Evolutionary conservation across 1,284 basidiomycete genomes (phyloP).

Genomic region (Marasmius fiardii): DNA sequence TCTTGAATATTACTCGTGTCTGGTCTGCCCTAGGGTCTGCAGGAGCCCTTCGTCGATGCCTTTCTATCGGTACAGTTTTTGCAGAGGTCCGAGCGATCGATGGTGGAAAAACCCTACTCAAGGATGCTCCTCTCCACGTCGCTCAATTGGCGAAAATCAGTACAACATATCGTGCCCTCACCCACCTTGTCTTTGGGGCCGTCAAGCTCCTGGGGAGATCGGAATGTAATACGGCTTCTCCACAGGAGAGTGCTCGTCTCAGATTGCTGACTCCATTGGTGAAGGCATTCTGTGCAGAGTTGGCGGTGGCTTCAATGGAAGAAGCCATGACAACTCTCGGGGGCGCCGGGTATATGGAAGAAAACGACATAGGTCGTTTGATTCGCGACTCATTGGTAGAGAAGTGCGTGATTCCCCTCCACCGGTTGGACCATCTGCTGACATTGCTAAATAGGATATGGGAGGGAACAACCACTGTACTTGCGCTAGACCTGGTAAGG

Average conservation of each 20-base stretch:
- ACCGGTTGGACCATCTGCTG: neutral
- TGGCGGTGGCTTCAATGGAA: conserved; percentile 60
- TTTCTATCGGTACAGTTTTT: conserved; percentile 63
- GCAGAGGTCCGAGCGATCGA: conserved; percentile 54
- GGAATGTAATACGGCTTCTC: conserved; percentile 50
- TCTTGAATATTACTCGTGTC: conserved; percentile 75
- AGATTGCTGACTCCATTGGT: conserved; percentile 68
- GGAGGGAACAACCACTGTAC: conserved; percentile 74
- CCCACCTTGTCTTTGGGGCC: conserved; percentile 60
- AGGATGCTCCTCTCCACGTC: conserved; percentile 58
- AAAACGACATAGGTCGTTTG: conserved; percentile 62
- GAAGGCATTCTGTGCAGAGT: conserved; percentile 72
- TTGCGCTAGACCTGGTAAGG: conserved; percentile 65
- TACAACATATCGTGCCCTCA: conserved; percentile 61
- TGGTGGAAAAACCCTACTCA: conserved; percentile 46
- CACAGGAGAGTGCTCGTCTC: conserved; percentile 49
- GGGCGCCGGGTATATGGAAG: conserved; percentile 83
- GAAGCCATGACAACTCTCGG: conserved; percentile 76
- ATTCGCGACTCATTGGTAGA: conserved; percentile 71
- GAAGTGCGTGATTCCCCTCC: conserved; percentile 33
- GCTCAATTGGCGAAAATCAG: conserved; percentile 56
- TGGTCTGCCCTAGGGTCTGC: conserved; percentile 62
- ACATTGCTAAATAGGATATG: conserved; percentile 47
- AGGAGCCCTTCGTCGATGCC: conserved; percentile 58
- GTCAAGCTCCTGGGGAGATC: conserved; percentile 58